A percentile compares a stretch with the other conserved stretches of the same genome.
Conservation (phyloP, 2,329 filamentous ascomycete species). For the Talaromyces sp. region DNA sequence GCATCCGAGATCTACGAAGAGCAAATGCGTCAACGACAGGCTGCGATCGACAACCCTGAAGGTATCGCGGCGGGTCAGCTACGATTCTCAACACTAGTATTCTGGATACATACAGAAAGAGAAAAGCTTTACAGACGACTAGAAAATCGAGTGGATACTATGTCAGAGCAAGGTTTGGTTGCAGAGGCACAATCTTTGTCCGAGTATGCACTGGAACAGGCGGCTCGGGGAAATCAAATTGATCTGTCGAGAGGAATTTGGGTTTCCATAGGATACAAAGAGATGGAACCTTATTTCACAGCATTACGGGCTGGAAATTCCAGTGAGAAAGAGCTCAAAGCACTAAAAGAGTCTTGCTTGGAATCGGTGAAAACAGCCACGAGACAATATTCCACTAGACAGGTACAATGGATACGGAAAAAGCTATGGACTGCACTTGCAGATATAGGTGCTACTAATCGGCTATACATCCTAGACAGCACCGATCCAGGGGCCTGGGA, state of each 20-base stretch:
- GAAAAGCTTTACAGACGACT: conserved; percentile 65
- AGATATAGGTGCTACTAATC: conserved; percentile 49
- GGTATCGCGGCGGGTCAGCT: conserved; percentile 27
- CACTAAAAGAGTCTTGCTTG: conserved; percentile 56
- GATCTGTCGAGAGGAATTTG: conserved; percentile 83
- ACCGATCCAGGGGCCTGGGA: conserved; percentile 62
- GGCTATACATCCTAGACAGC: conserved; percentile 75
- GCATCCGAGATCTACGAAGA: conserved; percentile 85
- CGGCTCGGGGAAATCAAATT: conserved; percentile 49
- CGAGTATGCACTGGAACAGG: conserved; percentile 42
- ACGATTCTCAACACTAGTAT: conserved; percentile 60
- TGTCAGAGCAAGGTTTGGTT: conserved; percentile 66
- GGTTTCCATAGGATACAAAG: conserved; percentile 95
- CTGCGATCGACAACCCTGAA: conserved; percentile 21
- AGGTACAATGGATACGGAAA: conserved; percentile 79
- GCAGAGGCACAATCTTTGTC: conserved; percentile 55
- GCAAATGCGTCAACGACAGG: conserved; percentile 48
- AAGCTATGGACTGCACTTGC: conserved; percentile 69
- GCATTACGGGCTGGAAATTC: conserved; percentile 34
- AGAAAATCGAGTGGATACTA: conserved; percentile 72
- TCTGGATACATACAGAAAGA: conserved; percentile 79
- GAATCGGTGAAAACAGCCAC: conserved; percentile 78
- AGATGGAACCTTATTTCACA: conserved; percentile 69
- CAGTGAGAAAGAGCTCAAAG: conserved; percentile 43
- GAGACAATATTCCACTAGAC: conserved; percentile 78